phyloP scores from a whole-genome alignment of 2,329 filamentous ascomycete genomes.

The Penicillium hordei region DNA sequence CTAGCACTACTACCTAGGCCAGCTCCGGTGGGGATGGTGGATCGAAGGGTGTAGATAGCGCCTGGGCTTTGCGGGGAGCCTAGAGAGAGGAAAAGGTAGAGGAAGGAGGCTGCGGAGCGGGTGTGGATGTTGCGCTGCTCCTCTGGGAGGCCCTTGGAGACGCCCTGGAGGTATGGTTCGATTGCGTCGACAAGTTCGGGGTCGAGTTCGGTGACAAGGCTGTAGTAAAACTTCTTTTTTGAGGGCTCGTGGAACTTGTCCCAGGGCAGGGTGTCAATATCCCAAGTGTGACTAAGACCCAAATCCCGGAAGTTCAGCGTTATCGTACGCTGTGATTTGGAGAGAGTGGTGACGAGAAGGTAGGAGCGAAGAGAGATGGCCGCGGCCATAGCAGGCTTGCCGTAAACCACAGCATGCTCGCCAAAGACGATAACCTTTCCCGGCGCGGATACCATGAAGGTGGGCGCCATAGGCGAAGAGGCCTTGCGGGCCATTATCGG shows the following conservation, averaged over 20 bases:
- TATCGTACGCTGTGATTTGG: slow-evolving; percentile 86
- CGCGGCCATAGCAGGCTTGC: slow-evolving; percentile 93
- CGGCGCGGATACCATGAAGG: slow-evolving; percentile 97
- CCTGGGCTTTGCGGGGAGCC: slow-evolving; percentile 75
- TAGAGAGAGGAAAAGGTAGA: slow-evolving; percentile 89
- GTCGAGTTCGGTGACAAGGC: slow-evolving; percentile 80
- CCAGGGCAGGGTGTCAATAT: slow-evolving; percentile 92
- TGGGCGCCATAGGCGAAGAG: slow-evolving; percentile 67
- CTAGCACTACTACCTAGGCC: slow-evolving; percentile 93
- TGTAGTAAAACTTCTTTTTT: slow-evolving; percentile 96
- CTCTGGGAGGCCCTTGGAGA: slow-evolving; percentile 67
- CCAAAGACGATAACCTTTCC: slow-evolving; percentile 98
- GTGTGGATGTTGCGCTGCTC: slow-evolving; percentile 80
- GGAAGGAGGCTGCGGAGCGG: slow-evolving; percentile 77
- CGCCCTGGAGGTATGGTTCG: slow-evolving; percentile 70
- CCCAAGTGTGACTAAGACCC: slow-evolving; percentile 85
- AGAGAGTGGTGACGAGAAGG: slow-evolving; percentile 89
- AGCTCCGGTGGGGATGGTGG: slow-evolving; percentile 88
- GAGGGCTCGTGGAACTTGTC: slow-evolving; percentile 70
- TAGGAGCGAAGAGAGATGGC: slow-evolving; percentile 95
- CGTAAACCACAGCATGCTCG: slow-evolving; percentile 96
- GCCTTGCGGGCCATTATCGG: slow-evolving; percentile 35
- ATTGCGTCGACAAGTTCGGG: slow-evolving; percentile 76
- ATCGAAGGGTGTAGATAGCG: slow-evolving; percentile 86
- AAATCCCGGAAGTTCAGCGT: slow-evolving; percentile 90